Evolutionary conservation across 1,284 basidiomycete species (phyloP).

Genomic region (Cryptococcus jaspeensis): DNA sequence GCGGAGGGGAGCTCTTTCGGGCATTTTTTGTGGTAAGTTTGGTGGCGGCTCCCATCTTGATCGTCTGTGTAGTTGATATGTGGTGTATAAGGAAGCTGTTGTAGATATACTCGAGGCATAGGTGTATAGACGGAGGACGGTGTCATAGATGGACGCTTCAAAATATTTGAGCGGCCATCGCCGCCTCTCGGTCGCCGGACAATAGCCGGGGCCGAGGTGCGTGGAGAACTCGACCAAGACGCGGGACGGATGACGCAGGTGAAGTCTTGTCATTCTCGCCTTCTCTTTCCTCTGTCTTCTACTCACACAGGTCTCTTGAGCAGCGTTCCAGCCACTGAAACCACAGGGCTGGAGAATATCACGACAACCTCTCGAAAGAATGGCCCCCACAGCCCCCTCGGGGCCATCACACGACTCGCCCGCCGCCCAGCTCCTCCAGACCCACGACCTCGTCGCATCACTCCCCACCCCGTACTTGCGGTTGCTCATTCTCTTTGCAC

Average conservation of each 20-base stretch:
- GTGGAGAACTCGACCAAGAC: no score
- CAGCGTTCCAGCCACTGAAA: not conserved
- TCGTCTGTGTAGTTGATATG: not conserved
- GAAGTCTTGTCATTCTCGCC: no score
- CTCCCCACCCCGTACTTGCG: conserved; percentile 49
- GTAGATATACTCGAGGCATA: not conserved
- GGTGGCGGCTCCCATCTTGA: not conserved
- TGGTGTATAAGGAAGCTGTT: not conserved
- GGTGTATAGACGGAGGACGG: not conserved
- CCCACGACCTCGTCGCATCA: conserved; percentile 43
- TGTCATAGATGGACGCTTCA: not conserved
- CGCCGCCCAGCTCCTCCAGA: conserved; percentile 12
- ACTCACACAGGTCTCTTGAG: no score
- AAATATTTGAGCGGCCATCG: conserved; percentile 1
- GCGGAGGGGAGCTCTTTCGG: not conserved
- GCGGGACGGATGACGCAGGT: no score
- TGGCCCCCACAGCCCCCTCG: conserved; percentile 1
- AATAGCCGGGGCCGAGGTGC: not conserved
- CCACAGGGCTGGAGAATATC: no score
- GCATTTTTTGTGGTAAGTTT: not conserved
- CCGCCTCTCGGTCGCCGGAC: not conserved
- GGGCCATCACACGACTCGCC: conserved; percentile 9
- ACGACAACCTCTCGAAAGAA: not conserved
- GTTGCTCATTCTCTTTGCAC: conserved; percentile 54
- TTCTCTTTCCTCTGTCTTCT: no score